These are phyloP conservation scores for Pelagomonas calceolata DNA, from an alignment of 108 stramenopile genomes.

Conservation along the genomic window DNA sequence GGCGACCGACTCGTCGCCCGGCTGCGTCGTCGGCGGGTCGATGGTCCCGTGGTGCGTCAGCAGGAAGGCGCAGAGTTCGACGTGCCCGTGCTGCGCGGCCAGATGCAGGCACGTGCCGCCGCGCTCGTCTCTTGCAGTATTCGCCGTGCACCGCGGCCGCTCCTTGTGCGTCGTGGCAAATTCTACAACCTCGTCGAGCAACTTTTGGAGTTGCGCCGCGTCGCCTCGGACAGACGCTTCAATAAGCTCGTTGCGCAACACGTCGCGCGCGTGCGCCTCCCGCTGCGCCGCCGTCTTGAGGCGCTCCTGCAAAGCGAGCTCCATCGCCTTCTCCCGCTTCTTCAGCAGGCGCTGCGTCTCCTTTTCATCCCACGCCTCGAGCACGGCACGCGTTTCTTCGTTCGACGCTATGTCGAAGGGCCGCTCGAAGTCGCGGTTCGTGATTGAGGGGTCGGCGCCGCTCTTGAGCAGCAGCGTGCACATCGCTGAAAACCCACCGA, in stretches of 20 bases:
- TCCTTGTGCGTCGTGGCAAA: slow-evolving; percentile 16
- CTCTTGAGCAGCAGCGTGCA: slow-evolving; percentile 20
- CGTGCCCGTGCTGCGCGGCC: slow-evolving; percentile 19
- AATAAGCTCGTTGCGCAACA: slow-evolving; percentile 21
- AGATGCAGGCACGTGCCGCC: slow-evolving; percentile 8
- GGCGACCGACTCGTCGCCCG: too few species aligned
- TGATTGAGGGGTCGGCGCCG: slow-evolving; percentile 19
- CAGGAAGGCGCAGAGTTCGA: slow-evolving; percentile 10
- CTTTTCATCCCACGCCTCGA: slow-evolving; percentile 18
- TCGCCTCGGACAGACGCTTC: slow-evolving; percentile 14
- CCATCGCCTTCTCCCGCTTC: slow-evolving; percentile 9
- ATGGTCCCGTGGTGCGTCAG: slow-evolving; percentile 5
- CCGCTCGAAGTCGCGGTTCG: slow-evolving; percentile 14
- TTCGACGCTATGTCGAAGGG: slow-evolving; percentile 29
- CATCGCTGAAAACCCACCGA: slow-evolving; percentile 21
- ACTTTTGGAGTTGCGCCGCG: slow-evolving; percentile 7
- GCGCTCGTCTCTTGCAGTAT: slow-evolving; percentile 13
- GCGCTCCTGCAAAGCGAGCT: slow-evolving; percentile 15
- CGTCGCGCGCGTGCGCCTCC: slow-evolving; percentile 18
- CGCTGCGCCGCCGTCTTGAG: slow-evolving; percentile 31
- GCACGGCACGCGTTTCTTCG: slow-evolving; percentile 16
- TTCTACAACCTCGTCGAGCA: slow-evolving; percentile 18
- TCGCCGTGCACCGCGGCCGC: slow-evolving; percentile 18
- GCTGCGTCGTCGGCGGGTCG: too few species aligned
- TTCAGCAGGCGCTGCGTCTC: slow-evolving; percentile 18